Percentiles rank a stretch among this genome's conserved stretches.
These are phyloP conservation scores for Dryadomyces quercivorus DNA, from an alignment of 2,329 filamentous ascomycete species.

Conservation along the genomic window DNA sequence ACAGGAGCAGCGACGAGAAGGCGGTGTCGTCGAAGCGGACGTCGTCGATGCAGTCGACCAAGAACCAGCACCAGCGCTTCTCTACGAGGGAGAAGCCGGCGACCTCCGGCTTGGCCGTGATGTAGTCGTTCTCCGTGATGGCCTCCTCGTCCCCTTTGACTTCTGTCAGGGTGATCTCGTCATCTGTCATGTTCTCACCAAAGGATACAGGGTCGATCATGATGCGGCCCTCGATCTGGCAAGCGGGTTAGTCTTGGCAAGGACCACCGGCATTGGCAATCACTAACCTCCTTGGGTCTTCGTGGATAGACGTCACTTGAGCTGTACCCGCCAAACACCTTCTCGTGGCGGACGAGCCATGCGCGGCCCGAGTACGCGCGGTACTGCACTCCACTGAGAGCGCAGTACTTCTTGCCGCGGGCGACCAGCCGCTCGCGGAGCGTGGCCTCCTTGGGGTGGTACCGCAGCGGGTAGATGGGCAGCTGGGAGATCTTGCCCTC, in stretches of 20 bases:
- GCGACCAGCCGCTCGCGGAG: background rate
- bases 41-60: slow-evolving; percentile 25
- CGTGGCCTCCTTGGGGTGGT: background rate
- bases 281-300: background rate
- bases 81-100: slow-evolving; percentile 32
- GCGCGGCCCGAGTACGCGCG: background rate
- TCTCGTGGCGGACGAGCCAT: background rate
- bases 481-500: background rate
- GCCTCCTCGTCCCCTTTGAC: background rate
- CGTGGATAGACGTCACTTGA: background rate
- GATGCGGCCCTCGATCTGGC: background rate
- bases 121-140: background rate
- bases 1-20: slow-evolving; percentile 24
- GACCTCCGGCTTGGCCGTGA: slow-evolving; percentile 13
- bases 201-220: background rate
- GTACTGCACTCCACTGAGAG: background rate
- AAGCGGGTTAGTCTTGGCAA: background rate
- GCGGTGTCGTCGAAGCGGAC: slow-evolving; percentile 32
- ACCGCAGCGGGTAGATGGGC: background rate
- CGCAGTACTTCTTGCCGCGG: background rate
- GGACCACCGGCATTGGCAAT: background rate
- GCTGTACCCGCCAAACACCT: background rate
- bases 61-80: slow-evolving; percentile 32
- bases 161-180: background rate
- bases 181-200: background rate